Conservation (phyloP, 2,329 filamentous ascomycete species). For the Rhinocladiella similis region DNA sequence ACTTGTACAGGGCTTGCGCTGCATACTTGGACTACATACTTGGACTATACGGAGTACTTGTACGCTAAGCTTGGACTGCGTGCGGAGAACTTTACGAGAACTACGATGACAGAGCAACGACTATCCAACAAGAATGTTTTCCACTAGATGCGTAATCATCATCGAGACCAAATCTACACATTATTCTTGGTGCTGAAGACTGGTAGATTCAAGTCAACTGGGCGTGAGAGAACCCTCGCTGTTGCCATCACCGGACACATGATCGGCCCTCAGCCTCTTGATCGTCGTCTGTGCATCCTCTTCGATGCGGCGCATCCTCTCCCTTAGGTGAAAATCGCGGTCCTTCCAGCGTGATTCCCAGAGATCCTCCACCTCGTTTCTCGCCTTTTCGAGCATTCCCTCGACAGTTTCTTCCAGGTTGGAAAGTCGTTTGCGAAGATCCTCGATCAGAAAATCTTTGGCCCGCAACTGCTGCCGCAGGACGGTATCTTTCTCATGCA, state of each 20-base stretch:
- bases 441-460: constrained; percentile 33
- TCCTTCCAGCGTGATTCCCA: constrained; percentile 40
- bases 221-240: background rate
- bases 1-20: no score
- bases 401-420: constrained; percentile 30
- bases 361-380: constrained; percentile 36
- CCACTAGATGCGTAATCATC: no score
- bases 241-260: background rate
- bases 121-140: no score
- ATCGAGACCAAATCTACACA: no score
- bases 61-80: no score
- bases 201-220: background rate
- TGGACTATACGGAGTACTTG: no score
- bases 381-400: constrained; percentile 32
- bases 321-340: constrained; percentile 29
- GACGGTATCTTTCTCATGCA: constrained; percentile 35
- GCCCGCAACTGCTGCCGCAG: constrained; percentile 34
- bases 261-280: constrained; percentile 1
- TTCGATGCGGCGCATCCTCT: constrained; percentile 25
- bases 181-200: no score
- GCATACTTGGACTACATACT: no score
- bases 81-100: no score
- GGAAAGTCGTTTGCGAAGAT: constrained; percentile 29
- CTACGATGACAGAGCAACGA: no score
- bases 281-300: constrained; percentile 21